Conservation (phyloP, 345 rosid genomes). For the Ceriops tagal region DNA sequence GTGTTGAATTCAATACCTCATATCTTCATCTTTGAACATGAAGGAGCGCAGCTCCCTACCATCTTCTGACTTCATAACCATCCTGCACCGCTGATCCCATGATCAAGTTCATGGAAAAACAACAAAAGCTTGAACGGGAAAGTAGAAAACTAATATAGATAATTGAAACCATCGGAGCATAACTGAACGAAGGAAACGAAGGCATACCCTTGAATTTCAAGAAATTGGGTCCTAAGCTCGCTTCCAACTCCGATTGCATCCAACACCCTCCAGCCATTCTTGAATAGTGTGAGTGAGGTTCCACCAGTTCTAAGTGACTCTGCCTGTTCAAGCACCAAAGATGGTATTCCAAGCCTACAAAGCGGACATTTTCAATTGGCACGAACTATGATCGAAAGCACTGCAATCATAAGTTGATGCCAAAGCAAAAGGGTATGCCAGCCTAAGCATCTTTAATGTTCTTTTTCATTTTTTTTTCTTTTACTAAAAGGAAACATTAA, state of each 20-base stretch:
- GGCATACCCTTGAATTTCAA: constrained; percentile 72
- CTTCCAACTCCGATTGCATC: constrained; percentile 78
- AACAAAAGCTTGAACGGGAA: neutral
- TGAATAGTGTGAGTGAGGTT: constrained; percentile 83
- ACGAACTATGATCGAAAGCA: no score
- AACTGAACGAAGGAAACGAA: constrained; percentile 5
- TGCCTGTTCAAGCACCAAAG: constrained; percentile 82
- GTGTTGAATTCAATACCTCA: constrained; percentile 36
- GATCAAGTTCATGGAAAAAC: constrained; percentile 41
- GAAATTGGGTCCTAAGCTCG: constrained; percentile 67
- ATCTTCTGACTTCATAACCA: constrained; percentile 71
- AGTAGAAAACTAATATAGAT: neutral
- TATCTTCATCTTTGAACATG: constrained; percentile 83
- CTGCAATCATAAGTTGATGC: no score
- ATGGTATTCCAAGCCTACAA: constrained; percentile 62
- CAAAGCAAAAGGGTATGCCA: neutral
- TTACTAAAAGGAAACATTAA: no score
- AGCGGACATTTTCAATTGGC: no score
- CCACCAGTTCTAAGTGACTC: constrained; percentile 86
- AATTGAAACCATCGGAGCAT: no score
- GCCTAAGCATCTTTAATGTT: no score
- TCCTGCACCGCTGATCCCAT: constrained; percentile 84
- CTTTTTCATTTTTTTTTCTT: no score
- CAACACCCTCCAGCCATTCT: constrained; percentile 93
- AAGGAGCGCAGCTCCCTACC: constrained; percentile 86